Evolutionary conservation across 179 eudicot genomes (phyloP), one percentile per base, ranked within the genome.

Genomic region (Pouteria campechiana): DNA sequence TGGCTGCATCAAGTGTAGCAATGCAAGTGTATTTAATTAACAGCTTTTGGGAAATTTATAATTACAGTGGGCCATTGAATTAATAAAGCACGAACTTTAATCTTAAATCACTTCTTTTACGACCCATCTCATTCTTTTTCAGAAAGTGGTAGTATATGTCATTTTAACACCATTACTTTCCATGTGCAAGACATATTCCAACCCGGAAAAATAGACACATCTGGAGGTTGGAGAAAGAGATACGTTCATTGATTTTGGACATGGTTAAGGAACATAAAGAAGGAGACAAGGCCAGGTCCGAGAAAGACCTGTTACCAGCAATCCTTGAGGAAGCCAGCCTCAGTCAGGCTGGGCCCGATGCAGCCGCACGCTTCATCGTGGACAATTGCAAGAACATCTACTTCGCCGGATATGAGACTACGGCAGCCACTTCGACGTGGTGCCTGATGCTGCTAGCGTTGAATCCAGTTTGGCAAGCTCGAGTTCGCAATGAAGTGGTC

Each of bases 361-460:
- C 75, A 25, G 59, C 79, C 7, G 79, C 64, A 55, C 42, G 41
- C 9, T 66, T 87, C 54, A 76, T 87, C 11, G 76, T 87, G 7
- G 96, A 87, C 50, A 87, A 87, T 47, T 87, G 96, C 54, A 83
- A 87, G 69, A 87, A 76, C 73, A 74, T 87, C 9, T 87, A 82
- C 51, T 79, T 86, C 42, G 96, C 96, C 0, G 96, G 96, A 1
- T 89, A 87, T 16, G 96, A 87, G 55, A 67, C 96, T 18, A 87
- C 94, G 0, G 86, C 90, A 5, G 79, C 74, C 4, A 79, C 93
- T 12, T 74, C 81, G 3, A 72, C 96, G 0, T 87, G 96, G 96
- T 83, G 96, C 72, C 46, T 83, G 54, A 79, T 87, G 83, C 40
- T 87, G 12, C 55, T 87, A 2, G 89, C 94, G 5, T 40, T 68